Percentiles rank a stretch among this genome's conserved stretches.
These are phyloP conservation scores for Neurospora tetraspora DNA, from an alignment of 495 filamentous ascomycete species.

Conservation along the genomic window DNA sequence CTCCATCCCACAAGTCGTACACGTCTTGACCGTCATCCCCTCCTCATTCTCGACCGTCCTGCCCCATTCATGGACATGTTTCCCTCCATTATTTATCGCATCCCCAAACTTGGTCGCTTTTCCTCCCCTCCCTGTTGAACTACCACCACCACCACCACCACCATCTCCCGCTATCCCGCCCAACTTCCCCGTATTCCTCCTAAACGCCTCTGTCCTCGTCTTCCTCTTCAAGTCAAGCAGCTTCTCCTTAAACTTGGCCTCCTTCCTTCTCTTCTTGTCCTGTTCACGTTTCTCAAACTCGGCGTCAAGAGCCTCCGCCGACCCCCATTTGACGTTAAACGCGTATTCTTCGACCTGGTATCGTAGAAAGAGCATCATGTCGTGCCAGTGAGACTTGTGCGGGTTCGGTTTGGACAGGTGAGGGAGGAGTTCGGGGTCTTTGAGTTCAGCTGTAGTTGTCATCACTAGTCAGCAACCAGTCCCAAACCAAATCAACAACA, in stretches of 20 bases:
- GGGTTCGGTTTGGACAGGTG: conserved; percentile 86
- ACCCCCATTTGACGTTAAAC: conserved; percentile 76
- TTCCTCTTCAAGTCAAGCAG: conserved; percentile 84
- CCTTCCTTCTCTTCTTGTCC: conserved; percentile 81
- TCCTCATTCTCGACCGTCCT: conserved; percentile 66
- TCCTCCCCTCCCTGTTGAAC: conserved; percentile 15
- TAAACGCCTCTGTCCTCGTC: conserved; percentile 84
- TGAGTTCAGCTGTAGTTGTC: conserved; percentile 56
- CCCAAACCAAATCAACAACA: too few species aligned
- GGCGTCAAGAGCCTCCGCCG: conserved; percentile 69
- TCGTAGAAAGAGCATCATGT: conserved; percentile 94
- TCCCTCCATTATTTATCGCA: conserved; percentile 50
- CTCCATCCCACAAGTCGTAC: conserved; percentile 88
- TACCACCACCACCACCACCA: not conserved
- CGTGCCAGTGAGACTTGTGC: conserved; percentile 90
- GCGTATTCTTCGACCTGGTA: conserved; percentile 93
- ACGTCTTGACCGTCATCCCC: conserved; percentile 74
- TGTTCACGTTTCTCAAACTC: conserved; percentile 75
- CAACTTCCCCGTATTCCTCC: conserved; percentile 43
- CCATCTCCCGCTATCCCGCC: conserved; percentile 6
- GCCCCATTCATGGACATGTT: conserved; percentile 93
- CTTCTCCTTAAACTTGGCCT: conserved; percentile 83
- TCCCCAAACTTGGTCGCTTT: conserved; percentile 69
- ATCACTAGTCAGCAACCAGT: not conserved
- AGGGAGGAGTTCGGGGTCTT: conserved; percentile 75